Conservation (phyloP, 768 basidiomycete genomes). For the Pisolithus orientalis region DNA sequence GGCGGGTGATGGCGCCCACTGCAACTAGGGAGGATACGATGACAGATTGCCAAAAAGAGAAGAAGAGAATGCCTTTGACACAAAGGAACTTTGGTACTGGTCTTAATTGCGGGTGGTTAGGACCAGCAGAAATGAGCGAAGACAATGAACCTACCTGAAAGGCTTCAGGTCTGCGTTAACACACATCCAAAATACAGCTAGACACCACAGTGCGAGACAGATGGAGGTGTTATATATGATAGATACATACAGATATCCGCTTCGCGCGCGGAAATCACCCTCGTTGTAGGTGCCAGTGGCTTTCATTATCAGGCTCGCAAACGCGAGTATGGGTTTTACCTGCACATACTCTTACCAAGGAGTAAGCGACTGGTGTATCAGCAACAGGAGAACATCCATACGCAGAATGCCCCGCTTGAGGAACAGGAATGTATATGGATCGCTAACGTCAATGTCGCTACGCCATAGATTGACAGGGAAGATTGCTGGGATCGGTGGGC, state of each 20-base stretch:
- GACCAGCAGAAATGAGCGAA: not conserved
- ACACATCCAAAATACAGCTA: conserved; percentile 96
- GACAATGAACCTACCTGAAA: conserved; percentile 52
- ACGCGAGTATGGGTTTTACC: conserved; percentile 85
- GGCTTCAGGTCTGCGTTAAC: conserved; percentile 85
- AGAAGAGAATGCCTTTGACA: conserved; percentile 97
- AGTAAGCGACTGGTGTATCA: not conserved
- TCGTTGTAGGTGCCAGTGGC: conserved; percentile 83
- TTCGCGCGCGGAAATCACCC: conserved; percentile 75
- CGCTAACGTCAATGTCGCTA: conserved; percentile 85
- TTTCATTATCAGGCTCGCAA: conserved; percentile 82
- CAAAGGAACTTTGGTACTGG: conserved; percentile 97
- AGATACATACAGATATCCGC: conserved; percentile 89
- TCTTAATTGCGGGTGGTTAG: conserved; percentile 30
- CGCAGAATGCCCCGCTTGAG: conserved; percentile 94
- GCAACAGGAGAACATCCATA: conserved; percentile 28
- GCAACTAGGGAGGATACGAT: conserved; percentile 86
- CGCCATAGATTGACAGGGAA: conserved; percentile 84
- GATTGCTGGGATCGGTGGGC: conserved; percentile 80
- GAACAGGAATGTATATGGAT: conserved; percentile 91
- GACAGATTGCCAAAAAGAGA: conserved; percentile 97
- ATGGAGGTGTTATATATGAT: conserved; percentile 82
- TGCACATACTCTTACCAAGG: conserved; percentile 85
- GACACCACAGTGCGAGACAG: conserved; percentile 76
- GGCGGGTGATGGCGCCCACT: conserved; percentile 60